Base-by-base conservation (phyloP, 2,329 filamentous ascomycete genomes). In the Nectriaceae sp. region DNA sequence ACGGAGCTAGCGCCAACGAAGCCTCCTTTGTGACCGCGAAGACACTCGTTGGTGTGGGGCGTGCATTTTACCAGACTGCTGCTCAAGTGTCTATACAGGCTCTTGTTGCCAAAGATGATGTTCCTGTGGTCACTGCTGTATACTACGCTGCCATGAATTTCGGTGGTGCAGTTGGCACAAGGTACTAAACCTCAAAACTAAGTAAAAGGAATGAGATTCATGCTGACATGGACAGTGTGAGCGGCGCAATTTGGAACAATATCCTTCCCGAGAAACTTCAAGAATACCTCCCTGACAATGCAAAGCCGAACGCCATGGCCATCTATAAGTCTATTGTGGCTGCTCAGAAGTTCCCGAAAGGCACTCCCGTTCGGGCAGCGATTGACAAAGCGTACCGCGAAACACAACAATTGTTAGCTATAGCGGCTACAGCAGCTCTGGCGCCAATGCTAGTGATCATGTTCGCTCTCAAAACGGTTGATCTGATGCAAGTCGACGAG, bases 171-270 rank as follows among this genome's bases (percentile, higher is more conserved):
- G 54, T 70, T 33, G 68, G 67, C 3, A 69, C 65, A 0, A 64
- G 61, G 61, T 63, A 44, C 37, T n/a, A n/a, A n/a, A n/a, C n/a
- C n/a, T n/a, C n/a, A n/a, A n/a, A n/a, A n/a, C n/a, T n/a, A n/a
- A n/a, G n/a, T n/a, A n/a, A n/a, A n/a, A n/a, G n/a, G n/a, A n/a
- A n/a, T n/a, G n/a, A n/a, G n/a, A n/a, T n/a, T n/a, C n/a, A n/a
- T 41, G 36, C 11, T 13, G 11, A 5, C n/a, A n/a, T n/a, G n/a
- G 3, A 15, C 13, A 70, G 65, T 21, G 64, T 71, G 5, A 62
- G 65, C 5, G 69, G 69, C 2, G 68, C 67, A 10, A 70, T 71
- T 24, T 71, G 69, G 69, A 64, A 64, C 37, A 59, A 60, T 11
- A 52, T 62, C 3, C 60, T 66, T 3, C 62, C 59, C 0, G 46